Evolutionary conservation across 2,329 filamentous ascomycete genomes (phyloP).

Genomic region (Paecilomyces variotii): DNA sequence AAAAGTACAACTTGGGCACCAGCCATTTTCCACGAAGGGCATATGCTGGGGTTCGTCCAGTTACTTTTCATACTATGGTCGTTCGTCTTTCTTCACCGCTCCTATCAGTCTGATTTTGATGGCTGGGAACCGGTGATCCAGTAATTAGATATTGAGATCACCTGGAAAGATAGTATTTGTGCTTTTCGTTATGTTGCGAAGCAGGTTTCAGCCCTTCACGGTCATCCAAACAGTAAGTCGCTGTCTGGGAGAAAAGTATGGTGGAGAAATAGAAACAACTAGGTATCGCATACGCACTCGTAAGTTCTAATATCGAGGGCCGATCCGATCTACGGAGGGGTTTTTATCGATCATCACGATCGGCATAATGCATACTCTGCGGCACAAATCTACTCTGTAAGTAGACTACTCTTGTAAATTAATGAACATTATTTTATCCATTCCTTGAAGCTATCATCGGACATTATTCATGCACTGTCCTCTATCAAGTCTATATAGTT

Average conservation of each 20-base stretch:
- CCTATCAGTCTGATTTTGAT: neutral
- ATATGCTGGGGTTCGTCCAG: neutral
- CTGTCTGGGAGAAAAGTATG: no score
- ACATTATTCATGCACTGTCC: no score
- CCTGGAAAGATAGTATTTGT: neutral
- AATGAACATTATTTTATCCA: no score
- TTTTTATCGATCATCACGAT: neutral
- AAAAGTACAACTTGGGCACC: neutral
- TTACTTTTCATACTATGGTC: no score
- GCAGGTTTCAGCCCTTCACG: neutral
- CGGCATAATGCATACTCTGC: neutral
- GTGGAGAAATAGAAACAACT: no score
- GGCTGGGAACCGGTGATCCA: neutral
- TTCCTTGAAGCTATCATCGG: no score
- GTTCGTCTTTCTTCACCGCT: neutral
- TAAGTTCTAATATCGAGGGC: neutral
- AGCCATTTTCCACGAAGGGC: neutral
- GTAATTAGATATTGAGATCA: neutral
- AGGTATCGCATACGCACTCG: no score
- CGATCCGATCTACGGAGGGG: neutral
- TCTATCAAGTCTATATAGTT: no score
- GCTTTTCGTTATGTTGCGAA: neutral
- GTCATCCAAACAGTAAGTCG: no score
- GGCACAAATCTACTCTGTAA: neutral
- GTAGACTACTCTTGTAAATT: no score